A percentile compares a stretch with the other conserved stretches of the same genome.
Conservation (phyloP, 306 rosid species). For the Begonia peltatifolia region DNA sequence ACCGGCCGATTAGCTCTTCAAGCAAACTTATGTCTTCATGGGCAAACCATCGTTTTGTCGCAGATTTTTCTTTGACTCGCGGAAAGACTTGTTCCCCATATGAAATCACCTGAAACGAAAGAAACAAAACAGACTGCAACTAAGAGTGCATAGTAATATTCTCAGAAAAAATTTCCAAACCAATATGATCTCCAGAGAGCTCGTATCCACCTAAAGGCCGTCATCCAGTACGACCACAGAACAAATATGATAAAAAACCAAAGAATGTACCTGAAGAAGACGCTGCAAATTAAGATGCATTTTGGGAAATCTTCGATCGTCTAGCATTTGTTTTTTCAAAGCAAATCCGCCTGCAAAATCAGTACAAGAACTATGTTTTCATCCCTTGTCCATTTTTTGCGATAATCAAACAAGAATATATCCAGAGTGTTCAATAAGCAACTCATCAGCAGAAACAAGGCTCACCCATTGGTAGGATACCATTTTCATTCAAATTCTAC, state of each 20-base stretch:
- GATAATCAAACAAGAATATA: neutral
- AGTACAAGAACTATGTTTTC: neutral
- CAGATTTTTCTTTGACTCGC: conserved; percentile 78
- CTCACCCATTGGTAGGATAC: too few relatives aligned
- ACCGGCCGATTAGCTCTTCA: conserved; percentile 73
- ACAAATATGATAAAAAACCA: conserved; percentile 3
- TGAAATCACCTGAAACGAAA: conserved; percentile 46
- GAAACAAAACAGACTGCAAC: conserved; percentile 1
- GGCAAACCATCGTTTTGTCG: conserved; percentile 73
- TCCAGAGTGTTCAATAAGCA: too few relatives aligned
- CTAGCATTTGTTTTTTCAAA: conserved; percentile 90
- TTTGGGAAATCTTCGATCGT: conserved; percentile 94
- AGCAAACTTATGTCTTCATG: conserved; percentile 53
- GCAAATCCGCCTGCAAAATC: conserved; percentile 56
- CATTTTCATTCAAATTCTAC: too few relatives aligned
- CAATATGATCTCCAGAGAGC: neutral
- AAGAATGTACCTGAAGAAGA: conserved; percentile 63
- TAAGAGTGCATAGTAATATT: neutral
- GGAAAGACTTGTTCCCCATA: conserved; percentile 93
- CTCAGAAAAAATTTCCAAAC: neutral
- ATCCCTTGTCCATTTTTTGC: neutral
- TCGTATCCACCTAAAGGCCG: neutral
- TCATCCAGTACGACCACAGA: neutral
- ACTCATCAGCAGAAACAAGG: too few relatives aligned
- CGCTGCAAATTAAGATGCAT: conserved; percentile 91